Evolutionary conservation across 768 basidiomycete species (phyloP).

Genomic region (Leccinum boreale): DNA sequence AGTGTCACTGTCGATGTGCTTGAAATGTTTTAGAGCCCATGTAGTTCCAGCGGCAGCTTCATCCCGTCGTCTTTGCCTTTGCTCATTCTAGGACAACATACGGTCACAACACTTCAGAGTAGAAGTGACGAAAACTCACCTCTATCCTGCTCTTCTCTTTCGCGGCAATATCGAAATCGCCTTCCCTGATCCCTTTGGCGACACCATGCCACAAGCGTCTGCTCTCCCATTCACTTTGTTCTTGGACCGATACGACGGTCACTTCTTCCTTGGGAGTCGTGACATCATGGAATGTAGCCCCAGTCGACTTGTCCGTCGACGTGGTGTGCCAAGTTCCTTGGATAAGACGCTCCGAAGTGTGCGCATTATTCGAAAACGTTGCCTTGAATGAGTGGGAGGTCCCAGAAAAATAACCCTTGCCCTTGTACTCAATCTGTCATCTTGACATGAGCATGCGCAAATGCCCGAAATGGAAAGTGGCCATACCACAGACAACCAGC

Average conservation of each 20-base stretch:
- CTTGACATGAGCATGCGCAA: slow-evolving; percentile 34
- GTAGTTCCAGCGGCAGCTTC: slow-evolving; percentile 67
- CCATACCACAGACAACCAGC: slow-evolving; percentile 52
- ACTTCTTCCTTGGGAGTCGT: slow-evolving; percentile 73
- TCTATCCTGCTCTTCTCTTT: slow-evolving; percentile 89
- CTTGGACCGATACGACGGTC: slow-evolving; percentile 52
- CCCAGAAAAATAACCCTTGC: slow-evolving; percentile 93
- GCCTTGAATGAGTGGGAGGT: slow-evolving; percentile 95
- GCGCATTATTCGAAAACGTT: slow-evolving; percentile 51
- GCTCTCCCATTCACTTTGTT: slow-evolving; percentile 83
- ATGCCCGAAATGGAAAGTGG: neutral
- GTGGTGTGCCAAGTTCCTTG: slow-evolving; percentile 82
- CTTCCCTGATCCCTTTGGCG: slow-evolving; percentile 85
- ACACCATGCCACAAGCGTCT: slow-evolving; percentile 82
- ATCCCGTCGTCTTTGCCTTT: slow-evolving; percentile 83
- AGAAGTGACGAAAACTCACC: slow-evolving; percentile 39
- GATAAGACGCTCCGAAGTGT: slow-evolving; percentile 45
- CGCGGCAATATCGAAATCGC: slow-evolving; percentile 90
- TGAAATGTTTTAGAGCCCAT: slow-evolving; percentile 81
- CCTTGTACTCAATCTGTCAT: slow-evolving; percentile 84
- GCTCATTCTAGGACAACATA: slow-evolving; percentile 70
- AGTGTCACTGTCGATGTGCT: slow-evolving; percentile 63
- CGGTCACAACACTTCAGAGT: neutral
- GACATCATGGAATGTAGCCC: slow-evolving; percentile 73
- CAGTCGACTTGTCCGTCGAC: slow-evolving; percentile 48